These are phyloP conservation scores for Paradendryphiella salina DNA, from an alignment of 2,329 filamentous ascomycete genomes.

Conservation along the genomic window DNA sequence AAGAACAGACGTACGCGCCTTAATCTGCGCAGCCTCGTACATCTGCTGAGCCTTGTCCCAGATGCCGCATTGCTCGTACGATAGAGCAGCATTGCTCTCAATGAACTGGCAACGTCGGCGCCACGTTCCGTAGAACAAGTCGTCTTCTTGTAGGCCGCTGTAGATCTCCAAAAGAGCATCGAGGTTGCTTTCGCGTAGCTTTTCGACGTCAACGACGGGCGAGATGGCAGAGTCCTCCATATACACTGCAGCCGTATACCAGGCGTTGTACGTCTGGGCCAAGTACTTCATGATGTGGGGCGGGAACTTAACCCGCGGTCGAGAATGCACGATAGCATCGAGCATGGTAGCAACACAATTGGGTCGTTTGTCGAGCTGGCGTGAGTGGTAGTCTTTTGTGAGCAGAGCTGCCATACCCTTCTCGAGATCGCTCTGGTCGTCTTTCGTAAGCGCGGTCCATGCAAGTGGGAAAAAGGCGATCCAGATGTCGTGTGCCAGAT, in stretches of 20 bases:
- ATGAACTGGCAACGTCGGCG: constrained; percentile 92
- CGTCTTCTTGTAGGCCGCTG: constrained; percentile 86
- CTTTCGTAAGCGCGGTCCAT: constrained; percentile 84
- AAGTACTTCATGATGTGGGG: constrained; percentile 96
- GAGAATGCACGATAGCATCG: constrained; percentile 81
- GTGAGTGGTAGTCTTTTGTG: constrained; percentile 92
- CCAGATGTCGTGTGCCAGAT: constrained; percentile 88
- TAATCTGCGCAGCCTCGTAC: constrained; percentile 96
- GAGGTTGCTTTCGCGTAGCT: constrained; percentile 88
- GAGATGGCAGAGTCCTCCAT: constrained; percentile 87
- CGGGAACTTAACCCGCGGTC: constrained; percentile 87
- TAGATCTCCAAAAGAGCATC: constrained; percentile 96
- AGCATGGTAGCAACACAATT: constrained; percentile 94
- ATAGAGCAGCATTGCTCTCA: constrained; percentile 94
- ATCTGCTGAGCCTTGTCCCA: constrained; percentile 99
- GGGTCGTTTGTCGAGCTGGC: constrained; percentile 90
- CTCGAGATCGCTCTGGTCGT: constrained; percentile 88
- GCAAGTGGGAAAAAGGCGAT: constrained; percentile 86
- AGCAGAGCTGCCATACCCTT: constrained; percentile 87
- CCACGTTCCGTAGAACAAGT: constrained; percentile 98
- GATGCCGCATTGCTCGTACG: constrained; percentile 98
- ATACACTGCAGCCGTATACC: constrained; percentile 92
- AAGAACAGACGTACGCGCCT: constrained; percentile 91
- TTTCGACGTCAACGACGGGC: constrained; percentile 80
- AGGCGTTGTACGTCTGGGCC: constrained; percentile 90